Conservation (phyloP, 1,284 basidiomycete genomes). For the Rugosomyces carneus region DNA sequence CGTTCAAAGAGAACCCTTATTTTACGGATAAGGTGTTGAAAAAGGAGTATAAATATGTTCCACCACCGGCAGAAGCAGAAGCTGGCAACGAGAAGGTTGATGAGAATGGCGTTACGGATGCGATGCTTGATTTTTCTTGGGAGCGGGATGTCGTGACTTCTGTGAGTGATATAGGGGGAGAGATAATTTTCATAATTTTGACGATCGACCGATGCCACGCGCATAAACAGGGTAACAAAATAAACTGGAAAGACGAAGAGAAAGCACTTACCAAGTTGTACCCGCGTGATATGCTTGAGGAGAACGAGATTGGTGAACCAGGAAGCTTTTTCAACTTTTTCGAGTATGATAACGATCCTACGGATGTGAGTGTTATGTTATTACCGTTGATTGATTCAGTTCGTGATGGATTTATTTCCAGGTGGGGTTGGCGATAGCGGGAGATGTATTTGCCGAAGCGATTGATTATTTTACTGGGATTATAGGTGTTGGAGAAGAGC, state of each 20-base stretch:
- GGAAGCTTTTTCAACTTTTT: constrained; percentile 91
- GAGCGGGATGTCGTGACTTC: constrained; percentile 60
- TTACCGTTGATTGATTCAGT: not conserved
- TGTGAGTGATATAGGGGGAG: constrained; percentile 33
- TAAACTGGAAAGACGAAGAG: constrained; percentile 77
- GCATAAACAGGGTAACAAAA: constrained; percentile 46
- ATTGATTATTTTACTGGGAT: constrained; percentile 74
- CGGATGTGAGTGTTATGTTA: constrained; percentile 47
- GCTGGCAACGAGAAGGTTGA: constrained; percentile 54
- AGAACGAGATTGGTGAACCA: constrained; percentile 55
- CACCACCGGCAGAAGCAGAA: constrained; percentile 48
- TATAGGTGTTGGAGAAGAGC: constrained; percentile 42
- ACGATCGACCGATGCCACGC: not conserved
- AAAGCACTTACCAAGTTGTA: constrained; percentile 74
- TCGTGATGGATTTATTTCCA: constrained; percentile 19
- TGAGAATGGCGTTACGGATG: constrained; percentile 63
- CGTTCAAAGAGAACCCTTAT: constrained; percentile 80
- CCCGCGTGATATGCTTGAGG: constrained; percentile 57
- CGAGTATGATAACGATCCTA: constrained; percentile 57
- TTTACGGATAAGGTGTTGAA: constrained; percentile 69
- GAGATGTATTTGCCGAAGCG: constrained; percentile 72
- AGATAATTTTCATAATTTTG: constrained; percentile 3
- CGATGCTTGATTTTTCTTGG: constrained; percentile 76
- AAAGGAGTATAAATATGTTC: constrained; percentile 71
- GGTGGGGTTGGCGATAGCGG: constrained; percentile 67